Evolutionary conservation across 129 eudicot genomes (phyloP), one percentile per base, ranked within the genome.

Genomic region (Tagetes patula): DNA sequence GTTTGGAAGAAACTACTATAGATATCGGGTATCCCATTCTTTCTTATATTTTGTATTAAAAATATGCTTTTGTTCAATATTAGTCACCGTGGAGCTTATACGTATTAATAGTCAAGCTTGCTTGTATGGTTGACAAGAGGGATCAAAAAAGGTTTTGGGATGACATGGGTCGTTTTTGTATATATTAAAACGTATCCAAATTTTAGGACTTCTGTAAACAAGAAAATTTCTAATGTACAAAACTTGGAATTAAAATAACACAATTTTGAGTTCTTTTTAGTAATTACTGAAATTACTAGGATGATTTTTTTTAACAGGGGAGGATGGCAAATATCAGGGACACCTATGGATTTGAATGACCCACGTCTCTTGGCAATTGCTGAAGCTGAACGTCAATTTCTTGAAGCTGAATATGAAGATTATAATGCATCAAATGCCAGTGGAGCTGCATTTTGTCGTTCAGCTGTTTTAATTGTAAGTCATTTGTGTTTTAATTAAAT

Each of bases 391-490:
- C 91, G 96, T 7, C 93, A 86, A 63, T 75, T 85, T 75, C 74
- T 95, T 80, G 99, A 95, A 75, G 89, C 91, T 9, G 99, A 91
- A 69, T 85, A 85, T 69, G 95, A 88, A 56, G 90, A 91, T 79
- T 90, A 80, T 77, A 88, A 89, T 66, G 90, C 85, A 50, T 73
- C 88, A 37, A 85, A 92, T 77, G 95, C 87, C 69, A 91, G 85
- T 80, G 99, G 97, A 66, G 91, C 95, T 82, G 94, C 90, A 75
- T 88, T 95, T 84, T 95, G 80, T 80, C 97, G 99, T 70, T 88
- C 97, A 56, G 99, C 86, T 74, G 97, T 96, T 73, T 81, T 95
- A 74, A 85, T 88, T 72, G 99, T 95, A 91, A 80, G 87, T 67
- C 54, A 20, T 54, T 33, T 43, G 31, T n/a, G 1, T 6, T 6